Conservation (phyloP, 495 filamentous ascomycete species). For the Bathelium albidoporum region DNA sequence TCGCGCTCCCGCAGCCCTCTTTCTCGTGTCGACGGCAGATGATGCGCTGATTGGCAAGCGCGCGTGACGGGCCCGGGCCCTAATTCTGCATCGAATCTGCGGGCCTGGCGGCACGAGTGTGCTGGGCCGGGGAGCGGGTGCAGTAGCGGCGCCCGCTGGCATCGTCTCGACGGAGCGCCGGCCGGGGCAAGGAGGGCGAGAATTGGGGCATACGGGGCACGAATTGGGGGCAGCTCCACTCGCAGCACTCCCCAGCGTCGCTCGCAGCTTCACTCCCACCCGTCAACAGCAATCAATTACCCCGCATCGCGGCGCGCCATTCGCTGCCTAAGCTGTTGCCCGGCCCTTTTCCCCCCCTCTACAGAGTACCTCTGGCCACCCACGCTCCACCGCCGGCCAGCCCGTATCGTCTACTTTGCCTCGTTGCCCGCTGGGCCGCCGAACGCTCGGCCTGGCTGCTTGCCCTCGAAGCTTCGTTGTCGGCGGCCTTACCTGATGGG, state of each 20-base stretch:
- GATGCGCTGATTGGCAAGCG: not conserved
- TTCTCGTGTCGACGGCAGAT: slow-evolving; percentile 1
- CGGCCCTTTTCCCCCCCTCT: not conserved
- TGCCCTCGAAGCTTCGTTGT: not conserved
- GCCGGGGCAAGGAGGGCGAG: not conserved
- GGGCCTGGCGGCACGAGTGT: slow-evolving; percentile 1
- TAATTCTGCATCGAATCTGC: slow-evolving; percentile 5
- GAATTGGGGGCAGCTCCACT: not conserved
- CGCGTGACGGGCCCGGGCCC: slow-evolving; percentile 1
- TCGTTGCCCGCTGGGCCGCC: not conserved
- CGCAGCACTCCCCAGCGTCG: no score
- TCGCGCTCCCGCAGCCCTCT: slow-evolving; percentile 3
- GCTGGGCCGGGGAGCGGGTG: not conserved
- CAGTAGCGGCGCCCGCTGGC: not conserved
- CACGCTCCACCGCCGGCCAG: not conserved
- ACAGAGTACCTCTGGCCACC: not conserved
- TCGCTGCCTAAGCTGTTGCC: not conserved
- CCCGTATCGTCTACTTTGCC: not conserved
- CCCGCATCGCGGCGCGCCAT: not conserved
- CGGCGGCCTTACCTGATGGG: slow-evolving; percentile 3
- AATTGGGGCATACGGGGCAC: not conserved
- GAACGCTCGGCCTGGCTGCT: not conserved
- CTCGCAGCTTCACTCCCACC: not conserved
- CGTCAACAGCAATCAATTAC: slow-evolving; percentile 2
- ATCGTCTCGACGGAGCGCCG: not conserved